Conservation (phyloP, 2,329 filamentous ascomycete genomes). For the Diaporthe velutina region DNA sequence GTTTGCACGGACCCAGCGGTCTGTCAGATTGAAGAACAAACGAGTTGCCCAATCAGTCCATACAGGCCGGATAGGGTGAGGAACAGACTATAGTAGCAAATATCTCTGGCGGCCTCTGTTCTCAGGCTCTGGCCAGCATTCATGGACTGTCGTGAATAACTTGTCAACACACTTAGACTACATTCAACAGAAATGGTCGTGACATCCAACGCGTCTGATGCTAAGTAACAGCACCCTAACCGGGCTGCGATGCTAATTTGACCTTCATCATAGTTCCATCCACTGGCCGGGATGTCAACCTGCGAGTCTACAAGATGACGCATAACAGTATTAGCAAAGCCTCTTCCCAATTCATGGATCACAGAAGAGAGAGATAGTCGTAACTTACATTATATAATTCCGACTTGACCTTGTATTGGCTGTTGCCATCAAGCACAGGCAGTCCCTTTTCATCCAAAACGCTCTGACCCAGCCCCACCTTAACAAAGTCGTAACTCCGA, state of each 20-base stretch:
- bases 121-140: too few relatives aligned
- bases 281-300: conserved; percentile 43
- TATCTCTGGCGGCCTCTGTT: too few relatives aligned
- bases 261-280: conserved; percentile 47
- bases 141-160: too few relatives aligned
- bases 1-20: too few relatives aligned
- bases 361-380: too few relatives aligned
- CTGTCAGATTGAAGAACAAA: too few relatives aligned
- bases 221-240: background rate
- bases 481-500: conserved; percentile 48
- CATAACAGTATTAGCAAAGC: background rate
- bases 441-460: conserved; percentile 42
- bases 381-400: conserved; percentile 45
- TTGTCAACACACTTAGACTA: too few relatives aligned
- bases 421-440: conserved; percentile 41
- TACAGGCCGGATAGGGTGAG: too few relatives aligned
- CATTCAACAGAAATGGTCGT: too few relatives aligned
- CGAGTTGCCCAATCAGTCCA: too few relatives aligned
- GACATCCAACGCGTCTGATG: background rate
- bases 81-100: too few relatives aligned
- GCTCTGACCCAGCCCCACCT: conserved; percentile 47
- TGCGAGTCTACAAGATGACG: background rate
- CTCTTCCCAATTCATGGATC: background rate
- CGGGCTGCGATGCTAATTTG: conserved; percentile 33
- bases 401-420: conserved; percentile 42